These are phyloP conservation scores for Cryphonectria nitschkei DNA, from an alignment of 2,329 filamentous ascomycete genomes.

Conservation along the genomic window DNA sequence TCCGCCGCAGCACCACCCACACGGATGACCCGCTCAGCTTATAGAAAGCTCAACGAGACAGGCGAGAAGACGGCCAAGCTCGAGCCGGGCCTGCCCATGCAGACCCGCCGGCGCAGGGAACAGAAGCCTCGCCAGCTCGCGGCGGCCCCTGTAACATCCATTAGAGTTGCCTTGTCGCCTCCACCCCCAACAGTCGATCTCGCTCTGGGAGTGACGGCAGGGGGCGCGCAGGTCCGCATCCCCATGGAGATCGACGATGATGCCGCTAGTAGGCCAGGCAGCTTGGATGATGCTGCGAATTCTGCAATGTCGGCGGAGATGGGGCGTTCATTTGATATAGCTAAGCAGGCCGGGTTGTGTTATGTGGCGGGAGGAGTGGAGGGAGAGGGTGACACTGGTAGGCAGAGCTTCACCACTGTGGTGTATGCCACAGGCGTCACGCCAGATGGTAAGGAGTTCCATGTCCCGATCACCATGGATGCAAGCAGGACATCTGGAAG, in stretches of 20 bases:
- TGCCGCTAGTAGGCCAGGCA: not conserved
- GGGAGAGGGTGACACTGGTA: not conserved
- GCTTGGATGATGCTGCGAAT: not conserved
- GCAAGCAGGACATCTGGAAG: not conserved
- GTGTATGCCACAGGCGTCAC: not conserved
- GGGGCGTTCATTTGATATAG: not conserved
- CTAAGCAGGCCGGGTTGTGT: not conserved
- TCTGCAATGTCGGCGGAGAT: not conserved
- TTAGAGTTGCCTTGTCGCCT: not conserved
- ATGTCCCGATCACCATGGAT: not conserved
- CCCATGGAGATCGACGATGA: not conserved
- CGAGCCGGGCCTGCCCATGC: constrained; percentile 17
- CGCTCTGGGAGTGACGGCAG: not conserved
- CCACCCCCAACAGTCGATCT: not conserved
- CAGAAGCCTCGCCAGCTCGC: not conserved
- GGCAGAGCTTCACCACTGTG: not conserved
- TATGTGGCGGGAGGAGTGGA: not conserved
- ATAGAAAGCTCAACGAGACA: constrained; percentile 14
- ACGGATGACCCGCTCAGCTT: constrained; percentile 18
- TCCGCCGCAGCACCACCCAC: not conserved
- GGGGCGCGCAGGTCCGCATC: not conserved
- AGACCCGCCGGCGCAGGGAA: not conserved
- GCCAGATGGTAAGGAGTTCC: constrained; percentile 2
- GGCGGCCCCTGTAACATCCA: not conserved
- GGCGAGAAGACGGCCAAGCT: constrained; percentile 2